phyloP scores from a whole-genome alignment of 768 basidiomycete species.

The Rhodocollybia butyracea region DNA sequence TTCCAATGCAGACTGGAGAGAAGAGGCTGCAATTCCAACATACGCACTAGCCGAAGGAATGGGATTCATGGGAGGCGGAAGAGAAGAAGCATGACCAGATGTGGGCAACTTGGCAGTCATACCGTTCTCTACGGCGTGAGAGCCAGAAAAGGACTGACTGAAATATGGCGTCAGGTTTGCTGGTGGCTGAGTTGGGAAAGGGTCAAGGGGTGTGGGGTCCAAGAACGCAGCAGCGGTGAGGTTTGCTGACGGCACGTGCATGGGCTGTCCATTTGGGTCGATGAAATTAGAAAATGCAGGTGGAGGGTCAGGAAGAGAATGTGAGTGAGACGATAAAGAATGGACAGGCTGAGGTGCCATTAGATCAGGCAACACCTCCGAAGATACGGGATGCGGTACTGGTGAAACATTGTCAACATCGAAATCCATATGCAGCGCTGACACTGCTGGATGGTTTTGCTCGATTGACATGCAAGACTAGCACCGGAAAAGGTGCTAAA shows the following conservation, averaged over 20 bases:
- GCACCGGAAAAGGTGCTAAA: conserved; percentile 3
- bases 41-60: conserved; percentile 34
- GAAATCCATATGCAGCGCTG: conserved; percentile 30
- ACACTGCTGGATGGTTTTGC: conserved; percentile 3
- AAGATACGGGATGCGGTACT: conserved; percentile 18
- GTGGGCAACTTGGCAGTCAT: conserved; percentile 37
- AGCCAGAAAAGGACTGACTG: not conserved
- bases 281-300: conserved; percentile 31
- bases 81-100: conserved; percentile 25
- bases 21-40: conserved; percentile 35
- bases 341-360: conserved; percentile 18
- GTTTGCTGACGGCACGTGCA: conserved; percentile 39
- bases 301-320: conserved; percentile 21
- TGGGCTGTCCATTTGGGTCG: conserved; percentile 23
- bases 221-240: conserved; percentile 33
- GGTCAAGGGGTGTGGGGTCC: conserved; percentile 10
- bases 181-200: conserved; percentile 6
- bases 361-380: conserved; percentile 23
- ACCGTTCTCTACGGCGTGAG: conserved; percentile 28
- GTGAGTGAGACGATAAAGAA: conserved; percentile 25
- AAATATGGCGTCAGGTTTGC: conserved; percentile 42
- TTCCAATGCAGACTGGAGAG: conserved; percentile 44
- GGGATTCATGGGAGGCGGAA: conserved; percentile 8
- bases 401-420: conserved; percentile 23
- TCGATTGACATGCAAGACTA: conserved; percentile 9